Base-by-base conservation (phyloP, 306 rosid genomes). In the Begonia loranthoides region DNA sequence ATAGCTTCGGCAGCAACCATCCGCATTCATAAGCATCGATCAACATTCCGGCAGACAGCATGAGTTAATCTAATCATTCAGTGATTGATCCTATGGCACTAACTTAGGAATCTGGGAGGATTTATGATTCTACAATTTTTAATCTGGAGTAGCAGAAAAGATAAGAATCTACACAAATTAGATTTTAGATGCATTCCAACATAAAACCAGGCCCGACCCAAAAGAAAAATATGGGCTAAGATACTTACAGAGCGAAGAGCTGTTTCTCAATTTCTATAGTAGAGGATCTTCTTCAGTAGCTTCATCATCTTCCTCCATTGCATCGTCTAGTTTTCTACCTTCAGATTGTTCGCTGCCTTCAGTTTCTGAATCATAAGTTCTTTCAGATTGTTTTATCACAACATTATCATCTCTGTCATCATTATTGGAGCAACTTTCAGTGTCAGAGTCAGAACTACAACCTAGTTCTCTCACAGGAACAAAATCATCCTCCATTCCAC, bases 321-420 rank as follows among this genome's bases (percentile, higher is more conserved):
- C 66, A 71, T 76, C 80, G 56, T 67, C 74, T 54, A 13, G 56
- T 56, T 65, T 76, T 56, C 54, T 60, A 52, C 74, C 80, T 47
- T 60, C 77, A 28, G 38, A 78, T 50, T 57, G 70, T 56, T 68
- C 76, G 41, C 69, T 51, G 15, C 69, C 75, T 66, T 71, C 77
- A 12, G 95, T 84, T 71, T 81, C 95, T 51, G 75, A 75, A 73
- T 82, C 90, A 4, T 84, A 84, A 13, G 72, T 66, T 13, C 74
- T 67, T 59, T 66, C 87, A 15, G 44, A 61, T 68, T 73, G 60
- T 38, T 55, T 52, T 44, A 28, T 28, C 36, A 45, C 44, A 14
- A 13, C 73, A 66, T 41, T 43, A 54, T 53, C 63, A 40, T 64
- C 76, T 34, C 58, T 69, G 4, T 49, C 19, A 0, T 55, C 80